Evolutionary conservation across 2,329 filamentous ascomycete genomes (phyloP).

Genomic region (Remersonia thermophila): DNA sequence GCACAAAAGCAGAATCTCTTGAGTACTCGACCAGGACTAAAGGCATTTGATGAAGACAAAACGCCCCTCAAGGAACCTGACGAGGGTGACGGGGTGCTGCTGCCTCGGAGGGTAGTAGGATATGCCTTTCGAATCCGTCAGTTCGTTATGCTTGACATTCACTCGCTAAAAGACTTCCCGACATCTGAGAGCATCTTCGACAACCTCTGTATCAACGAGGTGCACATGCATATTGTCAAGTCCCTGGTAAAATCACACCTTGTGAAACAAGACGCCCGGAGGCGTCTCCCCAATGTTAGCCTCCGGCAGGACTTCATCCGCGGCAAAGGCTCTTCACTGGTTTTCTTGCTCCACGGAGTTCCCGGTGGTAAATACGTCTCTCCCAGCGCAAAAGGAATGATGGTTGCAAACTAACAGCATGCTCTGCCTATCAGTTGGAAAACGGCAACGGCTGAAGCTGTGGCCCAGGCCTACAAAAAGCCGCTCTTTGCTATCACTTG

Average conservation of each 20-base stretch:
- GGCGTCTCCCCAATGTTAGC: slow-evolving; percentile 8
- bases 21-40: too few relatives aligned
- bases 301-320: slow-evolving; percentile 19
- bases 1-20: too few relatives aligned
- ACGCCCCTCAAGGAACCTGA: not conserved
- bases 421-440: too few relatives aligned
- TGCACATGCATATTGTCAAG: slow-evolving; percentile 20
- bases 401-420: too few relatives aligned
- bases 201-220: slow-evolving; percentile 16
- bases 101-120: slow-evolving; percentile 9
- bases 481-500: slow-evolving; percentile 15
- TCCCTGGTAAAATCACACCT: slow-evolving; percentile 24
- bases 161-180: not conserved
- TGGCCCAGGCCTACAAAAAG: slow-evolving; percentile 14
- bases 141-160: slow-evolving; percentile 7
- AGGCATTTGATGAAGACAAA: too few relatives aligned
- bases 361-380: too few relatives aligned
- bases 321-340: slow-evolving; percentile 21
- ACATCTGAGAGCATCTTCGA: slow-evolving; percentile 14
- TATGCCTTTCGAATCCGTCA: slow-evolving; percentile 13
- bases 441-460: slow-evolving; percentile 14
- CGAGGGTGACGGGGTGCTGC: slow-evolving; percentile 7
- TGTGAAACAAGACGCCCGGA: slow-evolving; percentile 12
- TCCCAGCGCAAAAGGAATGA: too few relatives aligned
- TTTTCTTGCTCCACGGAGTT: slow-evolving; percentile 14